A percentile compares a stretch with the other conserved stretches of the same genome.
Conservation (phyloP, 495 filamentous ascomycete species). For the Penicillium paradoxum region DNA sequence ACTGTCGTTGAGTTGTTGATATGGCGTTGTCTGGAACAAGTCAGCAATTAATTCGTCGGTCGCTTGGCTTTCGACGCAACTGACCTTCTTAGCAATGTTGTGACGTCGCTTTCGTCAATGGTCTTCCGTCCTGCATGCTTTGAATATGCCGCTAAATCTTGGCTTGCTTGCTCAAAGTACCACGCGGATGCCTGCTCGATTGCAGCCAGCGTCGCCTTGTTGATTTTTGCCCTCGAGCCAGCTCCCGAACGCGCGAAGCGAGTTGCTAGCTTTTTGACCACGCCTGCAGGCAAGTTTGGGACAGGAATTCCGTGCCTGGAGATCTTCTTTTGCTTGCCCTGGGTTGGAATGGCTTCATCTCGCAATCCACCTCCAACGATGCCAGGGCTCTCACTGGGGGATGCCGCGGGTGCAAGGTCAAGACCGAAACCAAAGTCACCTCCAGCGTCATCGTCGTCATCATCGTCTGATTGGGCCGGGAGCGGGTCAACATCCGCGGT, state of each 20-base stretch:
- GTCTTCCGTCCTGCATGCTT: conserved; percentile 77
- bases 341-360: conserved; percentile 25
- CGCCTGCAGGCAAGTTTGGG: conserved; percentile 62
- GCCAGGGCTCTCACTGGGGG: conserved; percentile 35
- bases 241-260: conserved; percentile 60
- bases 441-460: conserved; percentile 20
- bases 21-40: conserved; percentile 64
- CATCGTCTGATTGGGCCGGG: conserved; percentile 17
- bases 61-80: conserved; percentile 16
- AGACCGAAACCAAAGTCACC: conserved; percentile 32
- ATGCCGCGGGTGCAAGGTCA: conserved; percentile 22
- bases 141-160: conserved; percentile 74
- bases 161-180: conserved; percentile 82
- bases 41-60: conserved; percentile 22
- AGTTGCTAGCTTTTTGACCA: conserved; percentile 71
- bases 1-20: conserved; percentile 64
- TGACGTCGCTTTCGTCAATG: conserved; percentile 79
- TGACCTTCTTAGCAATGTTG: conserved; percentile 74
- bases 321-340: conserved; percentile 49
- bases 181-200: conserved; percentile 77
- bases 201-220: conserved; percentile 63
- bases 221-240: conserved; percentile 58
- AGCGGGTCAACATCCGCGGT: conserved; percentile 31
- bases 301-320: conserved; percentile 71
- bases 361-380: conserved; percentile 41